These are phyloP conservation scores for Calcarisporium arbuscula DNA, from an alignment of 2,329 filamentous ascomycete genomes.

Conservation along the genomic window DNA sequence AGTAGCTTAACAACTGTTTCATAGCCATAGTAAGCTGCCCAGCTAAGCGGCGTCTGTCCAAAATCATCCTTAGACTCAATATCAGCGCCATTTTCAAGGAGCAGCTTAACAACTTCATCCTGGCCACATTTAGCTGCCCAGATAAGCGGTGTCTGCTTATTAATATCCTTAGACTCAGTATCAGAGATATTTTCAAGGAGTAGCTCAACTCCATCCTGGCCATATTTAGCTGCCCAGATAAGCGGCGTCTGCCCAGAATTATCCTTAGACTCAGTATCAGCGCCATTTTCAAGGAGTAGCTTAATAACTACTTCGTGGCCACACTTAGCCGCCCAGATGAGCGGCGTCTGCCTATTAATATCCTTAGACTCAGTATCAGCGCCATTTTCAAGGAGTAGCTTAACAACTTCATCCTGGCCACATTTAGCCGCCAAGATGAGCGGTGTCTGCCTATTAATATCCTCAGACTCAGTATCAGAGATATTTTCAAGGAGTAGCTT, in stretches of 20 bases:
- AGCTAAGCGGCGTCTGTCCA: no score
- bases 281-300: conserved; percentile 8
- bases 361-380: conserved; percentile 3
- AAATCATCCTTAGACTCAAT: no score
- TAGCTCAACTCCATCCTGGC: conserved; percentile 5
- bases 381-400: conserved; percentile 11
- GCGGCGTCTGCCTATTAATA: conserved; percentile 3
- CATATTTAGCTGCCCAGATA: conserved; percentile 8
- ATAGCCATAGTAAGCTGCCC: no score
- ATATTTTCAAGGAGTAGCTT: conserved; percentile 14
- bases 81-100: conserved; percentile 9
- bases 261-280: conserved; percentile 6
- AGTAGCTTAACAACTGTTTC: no score
- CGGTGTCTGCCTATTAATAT: no score
- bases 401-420: conserved; percentile 7
- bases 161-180: conserved; percentile 5
- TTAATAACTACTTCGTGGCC: conserved; percentile 7
- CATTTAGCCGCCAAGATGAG: conserved; percentile 15
- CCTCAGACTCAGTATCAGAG: conserved; percentile 8
- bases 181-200: conserved; percentile 5
- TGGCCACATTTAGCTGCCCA: conserved; percentile 8
- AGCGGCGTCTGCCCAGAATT: conserved; percentile 4
- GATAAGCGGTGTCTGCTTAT: conserved; percentile 10
- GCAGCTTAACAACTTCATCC: conserved; percentile 6
- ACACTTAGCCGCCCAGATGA: conserved; percentile 7